phyloP scores from a whole-genome alignment of 495 filamentous ascomycete species.

The Neurospora africana region DNA sequence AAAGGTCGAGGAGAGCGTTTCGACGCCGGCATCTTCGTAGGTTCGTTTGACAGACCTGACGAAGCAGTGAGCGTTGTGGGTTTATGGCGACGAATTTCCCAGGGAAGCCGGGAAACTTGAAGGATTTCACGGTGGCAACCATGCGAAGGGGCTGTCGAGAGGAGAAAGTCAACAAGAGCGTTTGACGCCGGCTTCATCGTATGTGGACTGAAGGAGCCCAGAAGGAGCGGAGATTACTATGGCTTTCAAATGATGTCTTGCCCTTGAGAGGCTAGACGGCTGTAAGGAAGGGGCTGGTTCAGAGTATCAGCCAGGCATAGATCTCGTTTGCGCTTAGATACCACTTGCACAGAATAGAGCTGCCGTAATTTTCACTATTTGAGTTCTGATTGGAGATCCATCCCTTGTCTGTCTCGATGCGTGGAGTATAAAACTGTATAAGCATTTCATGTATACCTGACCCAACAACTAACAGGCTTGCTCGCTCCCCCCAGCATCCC shows the following conservation, averaged over 20 bases:
- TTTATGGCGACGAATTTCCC: no score
- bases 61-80: no score
- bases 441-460: neutral
- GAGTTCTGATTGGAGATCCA: neutral
- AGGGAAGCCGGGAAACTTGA: neutral
- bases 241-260: neutral
- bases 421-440: neutral
- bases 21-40: slow-evolving; percentile 6
- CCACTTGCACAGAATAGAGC: neutral
- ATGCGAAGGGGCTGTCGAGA: neutral
- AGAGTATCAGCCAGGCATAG: neutral
- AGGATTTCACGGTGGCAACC: no score
- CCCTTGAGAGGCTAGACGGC: neutral
- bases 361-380: neutral
- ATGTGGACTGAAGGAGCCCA: neutral
- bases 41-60: no score
- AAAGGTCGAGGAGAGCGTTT: slow-evolving; percentile 36
- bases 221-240: neutral
- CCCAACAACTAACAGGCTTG: neutral
- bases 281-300: neutral
- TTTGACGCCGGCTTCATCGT: neutral
- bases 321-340: neutral
- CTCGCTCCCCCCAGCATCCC: neutral
- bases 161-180: neutral
- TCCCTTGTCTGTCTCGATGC: neutral